Percentiles rank a stretch among this genome's conserved stretches.
phyloP scores from a whole-genome alignment of 495 filamentous ascomycete genomes.

The Cairneyella variabilis region DNA sequence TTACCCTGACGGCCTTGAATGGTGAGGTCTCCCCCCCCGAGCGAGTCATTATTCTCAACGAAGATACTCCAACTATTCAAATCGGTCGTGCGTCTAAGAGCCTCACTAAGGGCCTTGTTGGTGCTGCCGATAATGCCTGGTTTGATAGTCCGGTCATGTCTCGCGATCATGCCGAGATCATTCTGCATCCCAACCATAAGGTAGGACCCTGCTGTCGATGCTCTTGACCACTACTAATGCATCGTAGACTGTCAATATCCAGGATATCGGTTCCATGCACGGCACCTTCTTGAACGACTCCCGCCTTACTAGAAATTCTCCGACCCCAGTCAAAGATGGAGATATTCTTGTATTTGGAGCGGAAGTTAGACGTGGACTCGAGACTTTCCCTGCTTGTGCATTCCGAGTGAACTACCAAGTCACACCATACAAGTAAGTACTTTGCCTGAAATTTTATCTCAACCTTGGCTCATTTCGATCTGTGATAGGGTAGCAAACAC shows the following conservation, averaged over 20 bases:
- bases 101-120: conserved; percentile 45
- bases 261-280: conserved; percentile 53
- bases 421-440: conserved; percentile 16
- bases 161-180: conserved; percentile 65
- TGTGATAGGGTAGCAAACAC: conserved; percentile 40
- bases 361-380: conserved; percentile 36
- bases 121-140: conserved; percentile 59
- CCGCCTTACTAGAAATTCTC: conserved; percentile 20
- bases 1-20: conserved; percentile 26
- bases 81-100: conserved; percentile 63
- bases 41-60: conserved; percentile 25
- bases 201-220: too few species aligned
- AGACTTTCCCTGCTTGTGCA: conserved; percentile 36
- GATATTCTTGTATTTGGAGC: conserved; percentile 45
- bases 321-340: conserved; percentile 28
- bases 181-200: conserved; percentile 36
- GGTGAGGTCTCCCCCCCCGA: conserved; percentile 14
- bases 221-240: conserved; percentile 14
- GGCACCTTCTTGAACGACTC: conserved; percentile 46
- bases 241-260: conserved; percentile 38
- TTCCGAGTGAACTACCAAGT: conserved; percentile 21
- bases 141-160: conserved; percentile 83
- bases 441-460: background rate
- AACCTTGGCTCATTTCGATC: conserved; percentile 2
- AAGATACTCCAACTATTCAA: conserved; percentile 19